Percentiles rank a stretch among this genome's conserved stretches.
These are phyloP conservation scores for Lathyrus aphaca DNA, from an alignment of 306 rosid genomes.

Conservation along the genomic window DNA sequence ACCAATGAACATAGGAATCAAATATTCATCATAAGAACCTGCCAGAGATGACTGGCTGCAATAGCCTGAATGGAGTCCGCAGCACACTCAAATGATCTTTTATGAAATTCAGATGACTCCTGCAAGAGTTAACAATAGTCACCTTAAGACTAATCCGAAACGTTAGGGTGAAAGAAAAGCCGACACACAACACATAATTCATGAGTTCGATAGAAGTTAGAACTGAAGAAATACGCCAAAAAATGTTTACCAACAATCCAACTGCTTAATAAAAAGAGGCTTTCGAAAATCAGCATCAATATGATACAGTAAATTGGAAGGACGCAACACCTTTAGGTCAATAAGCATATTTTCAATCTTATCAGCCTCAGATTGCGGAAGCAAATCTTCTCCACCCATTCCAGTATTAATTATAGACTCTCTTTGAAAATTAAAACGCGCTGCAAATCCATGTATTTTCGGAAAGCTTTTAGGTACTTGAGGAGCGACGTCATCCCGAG, in stretches of 20 bases:
- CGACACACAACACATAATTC: slow-evolving; percentile 3
- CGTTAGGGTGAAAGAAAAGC: slow-evolving; percentile 21
- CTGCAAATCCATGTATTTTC: slow-evolving; percentile 67
- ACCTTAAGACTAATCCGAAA: slow-evolving; percentile 14
- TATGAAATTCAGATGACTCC: slow-evolving; percentile 94
- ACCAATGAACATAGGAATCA: slow-evolving; percentile 29
- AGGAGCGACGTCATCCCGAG: slow-evolving; percentile 58
- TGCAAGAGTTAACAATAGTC: slow-evolving; percentile 45
- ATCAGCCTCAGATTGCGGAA: slow-evolving; percentile 94
- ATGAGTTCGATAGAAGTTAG: slow-evolving; percentile 19
- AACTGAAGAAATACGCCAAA: slow-evolving; percentile 8
- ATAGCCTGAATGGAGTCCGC: slow-evolving; percentile 84
- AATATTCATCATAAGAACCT: slow-evolving; percentile 59
- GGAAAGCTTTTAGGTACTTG: slow-evolving; percentile 70
- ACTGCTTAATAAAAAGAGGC: slow-evolving; percentile 24
- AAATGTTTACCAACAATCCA: slow-evolving; percentile 23
- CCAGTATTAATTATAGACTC: slow-evolving; percentile 59
- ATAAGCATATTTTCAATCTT: slow-evolving; percentile 92
- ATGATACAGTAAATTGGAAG: slow-evolving; percentile 29
- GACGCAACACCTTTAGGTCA: slow-evolving; percentile 71
- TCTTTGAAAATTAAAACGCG: slow-evolving; percentile 65
- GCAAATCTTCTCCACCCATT: slow-evolving; percentile 74
- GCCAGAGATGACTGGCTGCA: slow-evolving; percentile 99
- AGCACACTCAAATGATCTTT: slow-evolving; percentile 88
- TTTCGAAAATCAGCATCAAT: neutral